Conservation (phyloP, 2,329 filamentous ascomycete species). For the Myriosclerotinia duriaeana region DNA sequence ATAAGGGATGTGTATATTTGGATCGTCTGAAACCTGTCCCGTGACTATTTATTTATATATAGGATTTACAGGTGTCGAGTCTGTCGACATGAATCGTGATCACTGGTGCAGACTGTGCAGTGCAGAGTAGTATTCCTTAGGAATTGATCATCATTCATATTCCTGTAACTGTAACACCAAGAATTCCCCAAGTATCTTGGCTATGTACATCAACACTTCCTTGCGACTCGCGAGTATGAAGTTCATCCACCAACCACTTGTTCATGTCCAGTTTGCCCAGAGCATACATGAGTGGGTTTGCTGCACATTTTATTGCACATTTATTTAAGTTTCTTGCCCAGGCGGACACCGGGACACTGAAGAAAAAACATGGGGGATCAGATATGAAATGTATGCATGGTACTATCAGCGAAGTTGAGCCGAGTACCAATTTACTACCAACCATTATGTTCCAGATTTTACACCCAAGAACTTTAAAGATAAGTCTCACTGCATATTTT, state of each 20-base stretch:
- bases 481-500: conserved; percentile 16
- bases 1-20: conserved; percentile 2
- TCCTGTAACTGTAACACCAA: conserved; percentile 11
- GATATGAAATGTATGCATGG: conserved; percentile 7
- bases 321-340: neutral
- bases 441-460: conserved; percentile 1
- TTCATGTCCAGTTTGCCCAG: neutral
- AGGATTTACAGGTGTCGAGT: neutral
- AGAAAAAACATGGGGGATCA: neutral
- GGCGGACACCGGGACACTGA: neutral
- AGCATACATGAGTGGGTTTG: neutral
- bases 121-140: neutral
- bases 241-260: conserved; percentile 18
- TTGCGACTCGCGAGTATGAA: neutral
- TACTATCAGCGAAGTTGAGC: conserved; percentile 2
- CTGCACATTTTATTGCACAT: conserved; percentile 6
- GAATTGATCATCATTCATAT: conserved; percentile 6
- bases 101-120: neutral
- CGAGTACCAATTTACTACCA: too few relatives aligned
- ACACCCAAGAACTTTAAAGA: conserved; percentile 5
- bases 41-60: conserved; percentile 5
- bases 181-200: conserved; percentile 20
- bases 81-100: neutral
- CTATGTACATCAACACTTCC: conserved; percentile 12
- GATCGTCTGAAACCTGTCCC: conserved; percentile 18